phyloP scores from a whole-genome alignment of 73 alveolate genomes.

The Paramecium bursaria region DNA sequence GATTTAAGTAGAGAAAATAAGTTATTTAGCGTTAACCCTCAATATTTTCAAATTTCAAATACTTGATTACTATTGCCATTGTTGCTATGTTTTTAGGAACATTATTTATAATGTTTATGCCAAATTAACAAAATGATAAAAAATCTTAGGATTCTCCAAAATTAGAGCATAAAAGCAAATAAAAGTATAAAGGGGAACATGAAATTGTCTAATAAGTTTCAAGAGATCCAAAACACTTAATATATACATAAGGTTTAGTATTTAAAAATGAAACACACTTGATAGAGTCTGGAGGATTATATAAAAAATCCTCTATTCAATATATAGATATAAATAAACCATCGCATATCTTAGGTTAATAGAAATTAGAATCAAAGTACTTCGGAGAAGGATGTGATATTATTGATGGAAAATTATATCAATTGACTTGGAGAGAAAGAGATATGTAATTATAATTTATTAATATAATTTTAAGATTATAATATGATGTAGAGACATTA shows the following conservation, averaged over 20 bases:
- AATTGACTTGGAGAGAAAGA: constrained; percentile 58
- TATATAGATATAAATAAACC: constrained; percentile 17
- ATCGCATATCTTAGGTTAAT: background rate
- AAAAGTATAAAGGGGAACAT: no score
- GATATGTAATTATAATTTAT: constrained; percentile 6
- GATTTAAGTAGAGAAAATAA: no score
- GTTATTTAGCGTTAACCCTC: no score
- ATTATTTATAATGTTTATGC: no score
- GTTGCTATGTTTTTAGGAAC: no score
- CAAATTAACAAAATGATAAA: no score
- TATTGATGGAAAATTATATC: constrained; percentile 28
- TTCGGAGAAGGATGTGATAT: constrained; percentile 62
- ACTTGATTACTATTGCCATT: no score
- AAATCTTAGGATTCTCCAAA: no score
- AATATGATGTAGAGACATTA: constrained; percentile 12
- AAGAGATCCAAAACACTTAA: no score
- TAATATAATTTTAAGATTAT: background rate
- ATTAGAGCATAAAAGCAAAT: no score
- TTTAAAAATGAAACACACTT: constrained; percentile 6
- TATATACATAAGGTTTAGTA: constrained; percentile 51
- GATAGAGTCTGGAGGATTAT: constrained; percentile 48
- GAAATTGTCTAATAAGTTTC: no score
- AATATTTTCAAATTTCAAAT: no score
- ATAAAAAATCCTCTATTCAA: constrained; percentile 44
- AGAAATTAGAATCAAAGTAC: background rate